Evolutionary conservation across 331 rosid genomes (phyloP), one percentile per base, ranked within the genome.

Genomic region (Cucumis variabilis): DNA sequence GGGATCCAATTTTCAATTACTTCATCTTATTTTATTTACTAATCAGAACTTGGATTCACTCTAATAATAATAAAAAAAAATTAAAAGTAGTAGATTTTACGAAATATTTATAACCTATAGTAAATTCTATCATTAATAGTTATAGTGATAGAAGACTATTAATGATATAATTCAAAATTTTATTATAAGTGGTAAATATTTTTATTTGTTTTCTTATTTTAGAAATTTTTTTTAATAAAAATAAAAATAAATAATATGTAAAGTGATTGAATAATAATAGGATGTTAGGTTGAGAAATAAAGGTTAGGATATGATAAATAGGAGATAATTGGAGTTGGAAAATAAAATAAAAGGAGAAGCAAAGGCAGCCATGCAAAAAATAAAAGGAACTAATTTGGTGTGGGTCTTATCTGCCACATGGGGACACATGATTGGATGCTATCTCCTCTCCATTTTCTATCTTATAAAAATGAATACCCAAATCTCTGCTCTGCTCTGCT

Each of bases 291-390:
- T 2, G 8, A 62, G 67, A 62, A 62, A 62, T 1, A 62, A 62
- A 62, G 67, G 24, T 19, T 62, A 19, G 24, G 9, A 63, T 63
- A 9, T 12, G 68, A 63, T 8, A 63, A 63, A 25, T 20, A 63
- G 21, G 68, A 63, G 65, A 58, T 58, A 58, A 16, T 58, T 14
- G 23, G 8, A 58, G 23, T 58, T 58, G 65, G 6, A 58, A 67
- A 67, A 67, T 12, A 70, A 69, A 68, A 44, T 44, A 6, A 25
- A 72, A 71, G 50, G 77, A 79, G 44, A 51, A 79, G 46, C 46
- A 53, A 79, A 79, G 68, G 46, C 68, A 79, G 84, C 84, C 84
- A 79, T 79, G 17, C 84, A 79, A 79, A 27, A 25, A 79, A 53
- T 3, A 17, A 79, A 55, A 53, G 84, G 67, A 53, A 79, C 7